These are phyloP conservation scores for Dryas drummondii DNA, from an alignment of 306 rosid genomes.

Conservation along the genomic window DNA sequence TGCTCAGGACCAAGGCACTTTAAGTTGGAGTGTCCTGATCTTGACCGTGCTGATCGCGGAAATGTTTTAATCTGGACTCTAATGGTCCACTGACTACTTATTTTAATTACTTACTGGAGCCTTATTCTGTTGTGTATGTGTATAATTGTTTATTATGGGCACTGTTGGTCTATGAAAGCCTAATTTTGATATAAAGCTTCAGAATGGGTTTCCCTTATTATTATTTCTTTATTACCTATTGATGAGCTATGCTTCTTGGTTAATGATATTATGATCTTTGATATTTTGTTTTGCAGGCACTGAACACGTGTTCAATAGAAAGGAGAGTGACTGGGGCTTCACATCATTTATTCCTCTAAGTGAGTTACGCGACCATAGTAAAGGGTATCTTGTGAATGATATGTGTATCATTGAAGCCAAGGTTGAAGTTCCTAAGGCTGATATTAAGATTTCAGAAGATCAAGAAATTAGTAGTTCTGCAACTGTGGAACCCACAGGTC, in stretches of 20 bases:
- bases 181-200: background rate
- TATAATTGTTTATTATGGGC: background rate
- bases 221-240: background rate
- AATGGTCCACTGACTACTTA: background rate
- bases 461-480: background rate
- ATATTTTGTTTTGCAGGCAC: slow-evolving; percentile 3
- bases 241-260: background rate
- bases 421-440: background rate
- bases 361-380: background rate
- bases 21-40: too few relatives aligned
- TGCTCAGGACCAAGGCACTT: too few relatives aligned
- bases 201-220: background rate
- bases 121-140: background rate
- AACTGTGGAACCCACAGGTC: background rate
- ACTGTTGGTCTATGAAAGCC: background rate
- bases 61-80: background rate
- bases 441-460: background rate
- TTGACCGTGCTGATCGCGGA: too few relatives aligned
- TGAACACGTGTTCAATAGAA: background rate
- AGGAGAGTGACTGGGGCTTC: slow-evolving; percentile 13
- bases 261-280: background rate
- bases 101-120: background rate
- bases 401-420: slow-evolving; percentile 5
- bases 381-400: slow-evolving; percentile 19
- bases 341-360: background rate